Conservation (phyloP, 2,329 filamentous ascomycete species). For the Mollisiaceae sp. region DNA sequence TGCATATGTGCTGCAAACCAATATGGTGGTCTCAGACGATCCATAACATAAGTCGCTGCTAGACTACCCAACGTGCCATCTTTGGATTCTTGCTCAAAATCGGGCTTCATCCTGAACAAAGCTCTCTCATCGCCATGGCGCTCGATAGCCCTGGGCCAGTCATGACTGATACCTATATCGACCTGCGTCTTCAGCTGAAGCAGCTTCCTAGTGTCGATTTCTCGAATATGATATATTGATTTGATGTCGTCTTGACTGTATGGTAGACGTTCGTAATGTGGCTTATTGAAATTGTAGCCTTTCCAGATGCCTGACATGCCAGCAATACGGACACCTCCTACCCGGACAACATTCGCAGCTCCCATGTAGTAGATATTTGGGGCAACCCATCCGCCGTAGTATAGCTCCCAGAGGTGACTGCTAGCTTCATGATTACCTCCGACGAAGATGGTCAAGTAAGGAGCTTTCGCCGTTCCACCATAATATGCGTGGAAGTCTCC, state of each 20-base stretch:
- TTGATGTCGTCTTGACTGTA: slow-evolving; percentile 79
- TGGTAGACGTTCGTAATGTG: slow-evolving; percentile 84
- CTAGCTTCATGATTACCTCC: slow-evolving; percentile 96
- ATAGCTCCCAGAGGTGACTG: slow-evolving; percentile 88
- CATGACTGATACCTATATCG: slow-evolving; percentile 90
- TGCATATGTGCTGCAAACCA: slow-evolving; percentile 98
- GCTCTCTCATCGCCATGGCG: slow-evolving; percentile 71
- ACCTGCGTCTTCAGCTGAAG: slow-evolving; percentile 84
- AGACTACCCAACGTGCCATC: slow-evolving; percentile 78
- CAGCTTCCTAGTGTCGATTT: slow-evolving; percentile 89
- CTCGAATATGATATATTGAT: slow-evolving; percentile 87
- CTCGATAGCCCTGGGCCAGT: slow-evolving; percentile 90
- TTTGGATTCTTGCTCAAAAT: slow-evolving; percentile 76
- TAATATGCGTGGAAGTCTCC: slow-evolving; percentile 97
- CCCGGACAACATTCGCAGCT: slow-evolving; percentile 83
- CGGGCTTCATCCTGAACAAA: slow-evolving; percentile 75
- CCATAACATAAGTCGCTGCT: slow-evolving; percentile 80
- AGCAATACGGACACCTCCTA: slow-evolving; percentile 86
- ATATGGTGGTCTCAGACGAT: slow-evolving; percentile 78
- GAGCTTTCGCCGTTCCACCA: slow-evolving; percentile 74
- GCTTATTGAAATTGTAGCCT: slow-evolving; percentile 81
- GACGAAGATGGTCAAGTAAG: slow-evolving; percentile 90
- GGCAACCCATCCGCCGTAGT: slow-evolving; percentile 96
- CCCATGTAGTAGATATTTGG: slow-evolving; percentile 98
- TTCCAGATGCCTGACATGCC: slow-evolving; percentile 97